Evolutionary conservation across 441 rosid genomes (phyloP), one percentile per base, ranked within the genome.

Genomic region (Raphanus hybrid): DNA sequence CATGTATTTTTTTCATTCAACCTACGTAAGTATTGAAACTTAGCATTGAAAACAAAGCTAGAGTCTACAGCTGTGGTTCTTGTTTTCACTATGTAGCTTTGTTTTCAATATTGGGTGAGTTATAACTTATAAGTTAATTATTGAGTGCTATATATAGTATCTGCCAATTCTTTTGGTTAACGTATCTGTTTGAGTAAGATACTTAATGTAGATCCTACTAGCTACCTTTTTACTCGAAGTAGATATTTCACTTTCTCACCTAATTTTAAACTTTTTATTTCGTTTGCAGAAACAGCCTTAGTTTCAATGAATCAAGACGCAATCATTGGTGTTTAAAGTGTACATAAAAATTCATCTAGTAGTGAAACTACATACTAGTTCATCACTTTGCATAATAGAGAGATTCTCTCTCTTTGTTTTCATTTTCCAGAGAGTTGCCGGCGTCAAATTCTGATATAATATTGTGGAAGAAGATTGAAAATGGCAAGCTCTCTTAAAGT

Each of bases 401-500:
- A 45, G 29, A 57, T 52, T 12, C 57, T 58, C 63, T 23, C 15
- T 45, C 52, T 45, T 12, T 3, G 14, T 45, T 12, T 45, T 45
- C 52, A 45, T 8, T 61, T 23, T 39, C 64, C 41, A 1, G 45
- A 2, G 32, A 20, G 29, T 20, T 57, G 4, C 61, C 32, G 20
- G 6, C 5, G 20, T 69, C 41, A 64, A 4, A 15, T 29, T 20
- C 10, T 9, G 10, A 54, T 55, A 23, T 14, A 7, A 50, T 68
- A 2, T 35, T 4, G 63, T 4, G 9, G 71, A 70, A 70, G 52
- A 57, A 71, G 55, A 54, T 27, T 15, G 3, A 67, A 68, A 70
- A 77, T 78, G 82, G 34, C 4, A n/a, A 64, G 43, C 61, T 41
- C 71, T 73, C 41, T 68, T 3, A 70, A 78, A 63, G 62, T 69